Evolutionary conservation across 768 basidiomycete species (phyloP).

Genomic region (Guyanaporus albipodus): DNA sequence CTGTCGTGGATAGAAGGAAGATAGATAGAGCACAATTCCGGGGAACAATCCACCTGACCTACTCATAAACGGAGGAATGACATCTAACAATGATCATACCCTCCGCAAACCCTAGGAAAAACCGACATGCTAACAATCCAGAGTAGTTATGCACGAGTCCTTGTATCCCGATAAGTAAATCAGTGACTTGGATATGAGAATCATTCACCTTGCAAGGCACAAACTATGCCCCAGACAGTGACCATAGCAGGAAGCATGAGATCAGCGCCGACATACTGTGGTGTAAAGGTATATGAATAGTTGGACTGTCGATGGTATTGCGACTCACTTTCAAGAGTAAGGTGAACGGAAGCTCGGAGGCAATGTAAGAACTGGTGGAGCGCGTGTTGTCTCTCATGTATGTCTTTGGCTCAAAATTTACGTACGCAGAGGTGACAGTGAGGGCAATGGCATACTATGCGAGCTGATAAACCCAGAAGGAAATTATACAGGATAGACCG

Average conservation of each 20-base stretch:
- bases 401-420: neutral
- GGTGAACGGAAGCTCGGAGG: constrained; percentile 59
- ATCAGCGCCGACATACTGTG: constrained; percentile 47
- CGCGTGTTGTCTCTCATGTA: constrained; percentile 7
- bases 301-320: neutral
- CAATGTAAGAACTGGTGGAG: constrained; percentile 47
- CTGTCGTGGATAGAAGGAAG: constrained; percentile 41
- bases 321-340: constrained; percentile 44
- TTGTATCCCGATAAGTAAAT: neutral
- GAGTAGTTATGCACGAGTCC: constrained; percentile 46
- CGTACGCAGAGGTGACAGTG: constrained; percentile 28
- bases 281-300: neutral
- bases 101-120: constrained; percentile 53
- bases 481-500: neutral
- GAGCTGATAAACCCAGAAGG: neutral
- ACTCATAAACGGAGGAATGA: neutral
- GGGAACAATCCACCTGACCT: constrained; percentile 53
- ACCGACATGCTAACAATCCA: constrained; percentile 50
- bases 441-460: constrained; percentile 34
- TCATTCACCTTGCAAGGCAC: constrained; percentile 54
- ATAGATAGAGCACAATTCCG: constrained; percentile 54
- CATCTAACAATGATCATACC: constrained; percentile 39
- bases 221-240: constrained; percentile 64
- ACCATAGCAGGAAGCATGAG: constrained; percentile 60
- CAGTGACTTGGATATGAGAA: neutral